Evolutionary conservation across 2,329 filamentous ascomycete genomes (phyloP).

Genomic region (Colletotrichum lindemuthianum): DNA sequence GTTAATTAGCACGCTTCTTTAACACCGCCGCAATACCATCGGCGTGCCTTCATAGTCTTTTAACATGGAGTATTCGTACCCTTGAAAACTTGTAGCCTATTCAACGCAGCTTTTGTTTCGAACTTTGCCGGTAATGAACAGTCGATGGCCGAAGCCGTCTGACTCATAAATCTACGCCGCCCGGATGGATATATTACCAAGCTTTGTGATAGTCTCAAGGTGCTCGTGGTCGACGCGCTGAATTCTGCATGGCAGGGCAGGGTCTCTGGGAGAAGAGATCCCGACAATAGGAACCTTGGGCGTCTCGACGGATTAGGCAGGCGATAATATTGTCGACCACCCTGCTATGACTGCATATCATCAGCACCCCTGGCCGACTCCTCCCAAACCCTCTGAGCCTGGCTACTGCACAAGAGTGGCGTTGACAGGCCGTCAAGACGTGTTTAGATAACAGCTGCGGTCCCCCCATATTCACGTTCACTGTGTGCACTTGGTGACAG

Average conservation of each 20-base stretch:
- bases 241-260: neutral
- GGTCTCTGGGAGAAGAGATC: neutral
- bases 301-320: neutral
- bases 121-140: too few relatives aligned
- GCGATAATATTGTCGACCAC: neutral
- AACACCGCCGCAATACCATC: too few relatives aligned
- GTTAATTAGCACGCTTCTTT: too few relatives aligned
- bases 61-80: too few relatives aligned
- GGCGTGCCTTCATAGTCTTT: too few relatives aligned
- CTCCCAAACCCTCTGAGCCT: neutral
- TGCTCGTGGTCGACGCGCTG: neutral
- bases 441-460: neutral
- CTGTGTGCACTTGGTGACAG: neutral
- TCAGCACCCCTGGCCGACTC: too few relatives aligned
- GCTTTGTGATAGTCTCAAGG: rapidly evolving
- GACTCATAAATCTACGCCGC: neutral
- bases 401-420: neutral
- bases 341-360: too few relatives aligned
- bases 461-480: neutral
- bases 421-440: neutral
- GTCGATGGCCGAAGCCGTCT: too few relatives aligned
- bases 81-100: too few relatives aligned
- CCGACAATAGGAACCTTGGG: slow-evolving; percentile 3
- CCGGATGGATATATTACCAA: neutral
- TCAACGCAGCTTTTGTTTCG: too few relatives aligned